These are phyloP conservation scores for Camillea tinctor DNA, from an alignment of 2,329 filamentous ascomycete species.

Conservation along the genomic window DNA sequence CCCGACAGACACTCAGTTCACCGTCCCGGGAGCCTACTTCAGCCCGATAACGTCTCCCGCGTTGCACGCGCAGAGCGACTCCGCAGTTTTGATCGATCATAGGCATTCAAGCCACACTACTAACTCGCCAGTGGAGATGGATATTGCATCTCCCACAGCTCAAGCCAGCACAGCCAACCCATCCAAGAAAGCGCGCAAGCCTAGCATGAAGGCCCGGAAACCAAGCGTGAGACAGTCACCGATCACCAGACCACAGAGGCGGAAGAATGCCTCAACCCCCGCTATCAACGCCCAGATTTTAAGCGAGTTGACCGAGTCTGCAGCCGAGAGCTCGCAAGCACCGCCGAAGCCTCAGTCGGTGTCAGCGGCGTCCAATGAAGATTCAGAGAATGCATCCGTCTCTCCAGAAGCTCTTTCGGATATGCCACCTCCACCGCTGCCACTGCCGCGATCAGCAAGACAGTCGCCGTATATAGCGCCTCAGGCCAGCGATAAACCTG, in stretches of 20 bases:
- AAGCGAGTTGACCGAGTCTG: conserved; percentile 47
- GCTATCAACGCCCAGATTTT: conserved; percentile 56
- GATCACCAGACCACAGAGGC: conserved; percentile 65
- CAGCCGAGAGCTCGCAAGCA: conserved; percentile 36
- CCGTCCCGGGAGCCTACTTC: conserved; percentile 71
- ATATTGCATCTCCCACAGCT: conserved; percentile 44
- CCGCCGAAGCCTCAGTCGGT: conserved; percentile 32
- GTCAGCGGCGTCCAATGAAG: conserved; percentile 46
- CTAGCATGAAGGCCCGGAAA: conserved; percentile 51
- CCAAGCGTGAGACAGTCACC: conserved; percentile 66
- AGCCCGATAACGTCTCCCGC: conserved; percentile 81
- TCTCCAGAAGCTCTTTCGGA: conserved; percentile 63
- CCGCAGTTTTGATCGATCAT: conserved; percentile 44
- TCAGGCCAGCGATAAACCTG: conserved; percentile 40
- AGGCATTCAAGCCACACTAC: conserved; percentile 39
- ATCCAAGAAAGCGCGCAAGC: conserved; percentile 54
- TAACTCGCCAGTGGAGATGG: conserved; percentile 59
- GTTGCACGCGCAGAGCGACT: conserved; percentile 67
- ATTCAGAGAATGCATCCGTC: conserved; percentile 63
- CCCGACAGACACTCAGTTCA: conserved; percentile 56
- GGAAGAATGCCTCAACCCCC: conserved; percentile 53
- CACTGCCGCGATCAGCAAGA: conserved; percentile 61
- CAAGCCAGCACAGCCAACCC: conserved; percentile 45
- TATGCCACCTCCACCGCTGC: conserved; percentile 68
- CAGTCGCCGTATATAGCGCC: conserved; percentile 67